phyloP scores from a whole-genome alignment of 768 basidiomycete genomes.

The Rhizopogon vinicolor region DNA sequence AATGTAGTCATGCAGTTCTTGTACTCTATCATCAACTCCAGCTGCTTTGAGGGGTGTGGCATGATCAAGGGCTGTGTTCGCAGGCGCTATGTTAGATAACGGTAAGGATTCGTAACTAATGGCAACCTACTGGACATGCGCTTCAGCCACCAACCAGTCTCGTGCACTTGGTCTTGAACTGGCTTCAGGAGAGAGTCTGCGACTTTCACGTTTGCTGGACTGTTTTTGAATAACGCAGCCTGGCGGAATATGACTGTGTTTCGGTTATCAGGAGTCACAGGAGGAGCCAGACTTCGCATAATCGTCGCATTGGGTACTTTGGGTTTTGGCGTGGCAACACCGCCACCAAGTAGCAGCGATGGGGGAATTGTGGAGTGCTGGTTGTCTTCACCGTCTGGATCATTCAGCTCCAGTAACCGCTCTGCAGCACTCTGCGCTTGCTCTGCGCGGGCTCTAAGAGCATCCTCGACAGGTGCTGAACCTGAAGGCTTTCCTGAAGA shows the following conservation, averaged over 20 bases:
- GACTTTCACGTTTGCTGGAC: conserved; percentile 54
- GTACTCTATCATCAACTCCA: conserved; percentile 34
- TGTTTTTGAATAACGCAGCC: conserved; percentile 78
- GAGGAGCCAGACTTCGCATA: conserved; percentile 31
- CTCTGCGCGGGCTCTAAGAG: conserved; percentile 78
- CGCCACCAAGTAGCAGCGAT: conserved; percentile 45
- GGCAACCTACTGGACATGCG: conserved; percentile 58
- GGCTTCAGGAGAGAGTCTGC: conserved; percentile 64
- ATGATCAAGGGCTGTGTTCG: conserved; percentile 35
- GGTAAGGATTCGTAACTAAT: not conserved
- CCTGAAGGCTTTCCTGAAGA: conserved; percentile 40
- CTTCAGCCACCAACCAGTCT: conserved; percentile 84
- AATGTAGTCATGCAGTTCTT: conserved; percentile 53
- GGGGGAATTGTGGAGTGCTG: conserved; percentile 51
- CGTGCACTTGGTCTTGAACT: conserved; percentile 60
- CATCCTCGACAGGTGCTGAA: conserved; percentile 70
- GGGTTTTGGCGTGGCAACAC: conserved; percentile 34
- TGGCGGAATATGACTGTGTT: conserved; percentile 59
- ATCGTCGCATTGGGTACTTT: conserved; percentile 30
- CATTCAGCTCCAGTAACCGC: conserved; percentile 80
- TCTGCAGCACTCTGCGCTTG: conserved; percentile 94
- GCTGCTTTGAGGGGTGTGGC: conserved; percentile 39
- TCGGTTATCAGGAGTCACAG: conserved; percentile 63
- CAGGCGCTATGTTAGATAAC: conserved; percentile 8
- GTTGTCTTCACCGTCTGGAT: conserved; percentile 62